Conservation (phyloP, 108 stramenopile species). For the Skeletonema marinoi region DNA sequence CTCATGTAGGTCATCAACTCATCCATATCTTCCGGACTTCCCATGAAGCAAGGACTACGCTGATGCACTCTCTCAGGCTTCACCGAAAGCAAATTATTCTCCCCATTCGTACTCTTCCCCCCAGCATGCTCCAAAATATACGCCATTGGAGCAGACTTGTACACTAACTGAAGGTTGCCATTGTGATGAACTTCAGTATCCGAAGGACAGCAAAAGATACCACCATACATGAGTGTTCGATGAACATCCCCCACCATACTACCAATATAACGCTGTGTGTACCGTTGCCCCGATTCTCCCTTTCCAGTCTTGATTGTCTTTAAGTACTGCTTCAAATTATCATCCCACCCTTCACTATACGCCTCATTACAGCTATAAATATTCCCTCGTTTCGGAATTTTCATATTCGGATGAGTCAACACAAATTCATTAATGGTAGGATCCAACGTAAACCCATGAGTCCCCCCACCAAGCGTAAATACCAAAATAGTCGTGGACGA, state of each 20-base stretch:
- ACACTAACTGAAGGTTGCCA: conserved; percentile 87
- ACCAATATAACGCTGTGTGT: conserved; percentile 95
- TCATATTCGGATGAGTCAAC: conserved; percentile 83
- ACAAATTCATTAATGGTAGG: conserved; percentile 96
- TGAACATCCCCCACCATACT: conserved; percentile 99
- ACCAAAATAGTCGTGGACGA: conserved; percentile 95
- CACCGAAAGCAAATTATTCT: conserved; percentile 56
- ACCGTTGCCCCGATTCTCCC: conserved; percentile 64
- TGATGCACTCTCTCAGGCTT: conserved; percentile 76
- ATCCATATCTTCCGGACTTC: conserved; percentile 79
- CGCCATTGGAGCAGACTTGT: conserved; percentile 95
- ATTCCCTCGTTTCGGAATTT: conserved; percentile 79
- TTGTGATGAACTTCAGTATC: conserved; percentile 74
- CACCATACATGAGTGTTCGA: conserved; percentile 97
- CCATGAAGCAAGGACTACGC: conserved; percentile 84
- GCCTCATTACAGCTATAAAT: conserved; percentile 97
- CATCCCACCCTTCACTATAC: conserved; percentile 89
- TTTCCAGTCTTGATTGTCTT: conserved; percentile 67
- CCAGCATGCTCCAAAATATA: conserved; percentile 94
- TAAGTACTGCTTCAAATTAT: conserved; percentile 75
- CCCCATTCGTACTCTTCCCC: conserved; percentile 70
- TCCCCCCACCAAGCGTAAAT: conserved; percentile 85
- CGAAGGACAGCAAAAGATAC: conserved; percentile 95
- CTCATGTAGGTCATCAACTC: conserved; percentile 71
- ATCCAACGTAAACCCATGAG: conserved; percentile 96